Base-by-base conservation (phyloP, 2,329 filamentous ascomycete genomes). In the Penicillium sp. region DNA sequence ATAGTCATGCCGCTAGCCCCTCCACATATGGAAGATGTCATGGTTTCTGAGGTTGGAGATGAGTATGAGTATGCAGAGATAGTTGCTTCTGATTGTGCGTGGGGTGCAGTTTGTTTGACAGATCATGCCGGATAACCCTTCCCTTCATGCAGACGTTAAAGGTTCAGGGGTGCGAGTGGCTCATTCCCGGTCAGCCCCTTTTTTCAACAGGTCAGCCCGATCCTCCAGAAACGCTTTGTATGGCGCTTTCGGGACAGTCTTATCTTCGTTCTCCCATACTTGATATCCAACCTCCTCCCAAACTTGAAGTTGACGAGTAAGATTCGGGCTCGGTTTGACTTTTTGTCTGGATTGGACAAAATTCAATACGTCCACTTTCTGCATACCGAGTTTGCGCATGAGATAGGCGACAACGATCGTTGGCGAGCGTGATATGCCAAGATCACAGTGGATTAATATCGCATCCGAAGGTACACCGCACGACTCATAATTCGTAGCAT, bases 351-450 rank as follows among this genome's bases (percentile, higher is more conserved):
- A 28, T 28, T 28, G 4, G 26, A 28, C 26, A 28, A 28, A 28
- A 28, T 28, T 28, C 6, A 28, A 28, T 28, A 8, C 26, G 26
- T 28, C 26, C 26, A 28, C 4, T 28, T 9, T 4, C 26, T 28
- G 26, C 1, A 28, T 28, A 28, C 26, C 3, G 26, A 28, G 26
- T 28, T 28, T 28, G 26, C 26, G 26, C 26, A 28, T 28, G 6
- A 28, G 26, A 28, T 28, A 28, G 30, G 65, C 66, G 41, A 65
- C 60, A 12, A 68, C 59, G 17, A 68, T 58, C 2, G 67, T 69
- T 28, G 67, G 61, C 10, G 65, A 65, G 46, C 67, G 67, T 46
- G 68, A 70, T 49, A 67, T 65, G 5, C 66, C 67, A 47, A 63
- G 45, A 50, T 67, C 63, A 55, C 68, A 67, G 50, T 69, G 67